phyloP scores from a whole-genome alignment of 2,329 filamentous ascomycete species.

The Colletotrichum tofieldiae region DNA sequence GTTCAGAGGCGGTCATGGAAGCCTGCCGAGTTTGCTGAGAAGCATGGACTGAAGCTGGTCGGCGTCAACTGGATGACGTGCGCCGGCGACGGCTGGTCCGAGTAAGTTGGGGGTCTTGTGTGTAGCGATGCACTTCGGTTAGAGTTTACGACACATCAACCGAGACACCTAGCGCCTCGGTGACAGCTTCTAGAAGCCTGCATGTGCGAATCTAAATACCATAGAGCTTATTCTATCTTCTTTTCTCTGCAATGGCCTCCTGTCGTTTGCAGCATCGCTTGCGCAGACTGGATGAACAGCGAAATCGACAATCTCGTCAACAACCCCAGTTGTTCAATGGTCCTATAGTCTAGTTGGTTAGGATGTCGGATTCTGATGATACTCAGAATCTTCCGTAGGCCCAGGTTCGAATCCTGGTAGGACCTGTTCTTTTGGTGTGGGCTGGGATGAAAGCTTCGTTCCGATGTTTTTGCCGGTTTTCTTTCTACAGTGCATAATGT shows the following conservation, averaged over 20 bases:
- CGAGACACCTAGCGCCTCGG: no score
- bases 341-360: conserved; percentile 42
- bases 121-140: no score
- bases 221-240: neutral
- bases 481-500: no score
- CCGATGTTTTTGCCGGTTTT: neutral
- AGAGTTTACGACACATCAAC: neutral
- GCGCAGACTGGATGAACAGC: neutral
- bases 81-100: conserved; percentile 61
- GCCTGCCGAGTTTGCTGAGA: conserved; percentile 56
- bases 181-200: neutral
- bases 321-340: neutral
- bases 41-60: conserved; percentile 57
- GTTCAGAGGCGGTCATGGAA: conserved; percentile 61
- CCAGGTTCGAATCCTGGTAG: conserved; percentile 41
- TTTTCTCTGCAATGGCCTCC: neutral
- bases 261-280: neutral
- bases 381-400: conserved; percentile 32
- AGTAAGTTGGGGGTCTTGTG: conserved; percentile 31
- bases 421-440: neutral
- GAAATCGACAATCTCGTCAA: neutral
- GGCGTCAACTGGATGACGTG: conserved; percentile 64
- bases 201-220: neutral
- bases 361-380: conserved; percentile 39
- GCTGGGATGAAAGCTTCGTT: neutral